Evolutionary conservation across 106 monocot genomes (phyloP), one percentile per base, ranked within the genome.

Genomic region (Dendrobium officinale): DNA sequence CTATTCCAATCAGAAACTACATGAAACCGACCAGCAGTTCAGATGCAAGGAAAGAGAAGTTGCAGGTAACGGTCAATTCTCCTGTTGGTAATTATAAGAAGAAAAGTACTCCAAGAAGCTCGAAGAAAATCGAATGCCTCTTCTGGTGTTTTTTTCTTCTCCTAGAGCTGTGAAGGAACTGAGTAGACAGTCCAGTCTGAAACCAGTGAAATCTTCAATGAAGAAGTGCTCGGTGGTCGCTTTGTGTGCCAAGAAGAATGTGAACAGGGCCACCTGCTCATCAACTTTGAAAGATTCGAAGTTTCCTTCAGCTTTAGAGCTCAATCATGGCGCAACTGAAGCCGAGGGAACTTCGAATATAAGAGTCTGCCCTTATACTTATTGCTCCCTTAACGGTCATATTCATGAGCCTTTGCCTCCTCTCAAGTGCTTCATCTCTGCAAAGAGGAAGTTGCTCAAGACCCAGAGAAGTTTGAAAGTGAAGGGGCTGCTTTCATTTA

Each of bases 11-110:
- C 9, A 91, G 89, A 29, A 89, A 88, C 18, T 89, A 91, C 45
- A 89, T 91, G 91, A 88, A 83, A 77, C 88, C 84, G 41, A 94
- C 94, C 24, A 83, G 78, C 79, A 85, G 91, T 76, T 94, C 88
- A 4, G 85, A 80, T 61, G 85, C 87, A 2, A 89, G 80, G 84
- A 89, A 79, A 77, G 86, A 79, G 77, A 79, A 66, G 7, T n/a
- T 29, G 29, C 81, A 83, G 83, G 84, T 73, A 78, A 82, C 80
- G 43, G 15, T 9, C 29, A 64, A 6, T 59, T 44, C 67, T 56
- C 40, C 43, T 42, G 29, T n/a, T 20, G 6, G 24, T 27, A 27
- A 6, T 70, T 31, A 70, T 10, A 68, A 68, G 68, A 68, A 68
- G 68, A 61, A 61, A 19, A 22, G 61, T 3, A 26, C 26, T 26